Base-by-base conservation (phyloP, 306 rosid species). In the Trifolium fragiferum region DNA sequence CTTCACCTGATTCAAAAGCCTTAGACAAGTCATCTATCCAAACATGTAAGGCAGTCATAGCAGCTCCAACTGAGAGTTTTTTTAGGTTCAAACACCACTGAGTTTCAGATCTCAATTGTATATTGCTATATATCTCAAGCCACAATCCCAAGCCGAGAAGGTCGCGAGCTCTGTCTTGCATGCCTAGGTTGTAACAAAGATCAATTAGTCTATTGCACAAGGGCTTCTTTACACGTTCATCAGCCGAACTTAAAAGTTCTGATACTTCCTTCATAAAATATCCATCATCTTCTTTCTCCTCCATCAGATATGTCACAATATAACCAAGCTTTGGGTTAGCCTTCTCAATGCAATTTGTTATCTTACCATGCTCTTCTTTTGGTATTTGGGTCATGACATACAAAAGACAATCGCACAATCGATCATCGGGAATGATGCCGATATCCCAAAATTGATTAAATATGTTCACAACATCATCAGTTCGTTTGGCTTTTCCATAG, bases 21-120 rank as follows among this genome's bases (percentile, higher is more conserved):
- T 55, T 85, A 12, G 89, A 75, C 85, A 93, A 82, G 81, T 93
- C 97, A 78, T 83, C 85, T 16, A 91, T 79, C 98, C 98, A 93
- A 80, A 90, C 86, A 69, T 88, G 89, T 38, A 93, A 82, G 2
- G 93, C 97, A 40, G 90, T 90, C 21, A 84, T 81, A 72, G 93
- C 96, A 65, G 96, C 92, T 35, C 96, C 98, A 75, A 86, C 88
- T 30, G 98, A 93, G 74, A 93, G 96, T 35, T 90, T 88, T 85
- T 89, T 93, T 12, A 93, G 80, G 84, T 89, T 71, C 73, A 93
- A 84, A 84, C 92, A 89, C 97, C 97, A 91, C 55, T 82, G 87
- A 63, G 87, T 81, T 67, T 89, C 78, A 64, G 96, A 81, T 84
- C 79, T 87, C 14, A 90, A 85, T 72, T 91, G 97, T 73, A 93